These are phyloP conservation scores for Golubevia sp. DNA, from an alignment of 1,284 basidiomycete genomes.

Conservation along the genomic window DNA sequence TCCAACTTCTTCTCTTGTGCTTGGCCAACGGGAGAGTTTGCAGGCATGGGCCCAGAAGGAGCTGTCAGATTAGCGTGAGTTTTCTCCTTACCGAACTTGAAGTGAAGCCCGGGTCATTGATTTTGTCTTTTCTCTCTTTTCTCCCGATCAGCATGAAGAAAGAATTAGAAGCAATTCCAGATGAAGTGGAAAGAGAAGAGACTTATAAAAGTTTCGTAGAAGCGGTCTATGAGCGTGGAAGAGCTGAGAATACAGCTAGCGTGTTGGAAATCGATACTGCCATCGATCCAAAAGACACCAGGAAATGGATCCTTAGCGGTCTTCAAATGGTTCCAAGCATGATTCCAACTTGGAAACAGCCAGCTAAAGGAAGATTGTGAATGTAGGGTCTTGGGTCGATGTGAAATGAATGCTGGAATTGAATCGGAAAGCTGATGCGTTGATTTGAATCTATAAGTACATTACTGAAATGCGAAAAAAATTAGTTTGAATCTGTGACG, in stretches of 20 bases:
- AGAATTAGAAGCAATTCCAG: constrained; percentile 21
- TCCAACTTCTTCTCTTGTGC: constrained; percentile 20
- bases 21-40: constrained; percentile 27
- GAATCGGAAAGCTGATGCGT: too few species aligned
- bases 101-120: too few species aligned
- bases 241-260: constrained; percentile 24
- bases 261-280: constrained; percentile 35
- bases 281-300: constrained; percentile 34
- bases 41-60: not conserved
- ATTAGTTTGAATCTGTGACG: too few species aligned
- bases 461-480: too few species aligned
- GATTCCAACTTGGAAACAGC: constrained; percentile 10
- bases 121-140: too few species aligned
- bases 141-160: constrained; percentile 35
- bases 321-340: constrained; percentile 6
- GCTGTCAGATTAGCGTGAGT: not conserved
- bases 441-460: too few species aligned
- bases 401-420: too few species aligned
- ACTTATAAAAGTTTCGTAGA: constrained; percentile 17
- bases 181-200: constrained; percentile 12
- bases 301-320: constrained; percentile 17
- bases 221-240: constrained; percentile 23
- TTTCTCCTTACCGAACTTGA: too few species aligned
- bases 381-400: too few species aligned
- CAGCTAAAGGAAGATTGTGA: constrained; percentile 8